Evolutionary conservation across 371 early-diverging fungal species (phyloP).

Genomic region (Apophysomyces variabilis): DNA sequence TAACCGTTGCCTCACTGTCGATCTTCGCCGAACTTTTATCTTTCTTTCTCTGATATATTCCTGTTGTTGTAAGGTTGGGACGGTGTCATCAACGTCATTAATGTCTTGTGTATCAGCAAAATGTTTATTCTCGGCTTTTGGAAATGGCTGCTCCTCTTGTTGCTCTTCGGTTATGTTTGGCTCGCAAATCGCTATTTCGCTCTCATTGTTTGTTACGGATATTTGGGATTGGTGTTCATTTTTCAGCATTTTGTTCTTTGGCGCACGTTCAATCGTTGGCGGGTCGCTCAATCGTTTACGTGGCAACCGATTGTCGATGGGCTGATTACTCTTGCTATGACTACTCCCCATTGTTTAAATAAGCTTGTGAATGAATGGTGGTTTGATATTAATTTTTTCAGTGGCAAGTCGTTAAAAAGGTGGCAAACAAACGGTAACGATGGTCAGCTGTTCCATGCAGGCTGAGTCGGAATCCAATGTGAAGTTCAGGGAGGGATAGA

Average conservation of each 20-base stretch:
- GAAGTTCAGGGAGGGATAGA: conserved; percentile 7
- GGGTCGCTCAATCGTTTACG: conserved; percentile 2
- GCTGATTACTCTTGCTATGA: background rate
- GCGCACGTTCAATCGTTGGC: background rate
- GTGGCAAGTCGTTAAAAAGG: background rate
- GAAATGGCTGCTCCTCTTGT: too few relatives aligned
- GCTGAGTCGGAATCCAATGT: conserved; percentile 9
- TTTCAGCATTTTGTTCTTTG: background rate
- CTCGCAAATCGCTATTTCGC: background rate
- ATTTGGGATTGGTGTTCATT: background rate
- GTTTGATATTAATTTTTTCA: background rate
- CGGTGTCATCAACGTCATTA: too few relatives aligned
- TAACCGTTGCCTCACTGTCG: background rate
- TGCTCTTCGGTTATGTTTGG: background rate
- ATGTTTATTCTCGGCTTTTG: background rate
- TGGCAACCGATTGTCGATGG: background rate
- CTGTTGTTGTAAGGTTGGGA: too few relatives aligned
- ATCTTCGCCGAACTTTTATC: background rate
- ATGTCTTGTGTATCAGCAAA: too few relatives aligned
- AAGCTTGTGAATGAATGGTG: background rate
- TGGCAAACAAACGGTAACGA: background rate
- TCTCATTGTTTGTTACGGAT: background rate
- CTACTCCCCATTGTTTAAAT: conserved; percentile 5
- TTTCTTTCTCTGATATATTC: background rate
- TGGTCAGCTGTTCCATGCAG: conserved; percentile 11